Evolutionary conservation across 2,329 filamentous ascomycete species (phyloP), one percentile per base, ranked within the genome.

Genomic region (Didymella pinodella): DNA sequence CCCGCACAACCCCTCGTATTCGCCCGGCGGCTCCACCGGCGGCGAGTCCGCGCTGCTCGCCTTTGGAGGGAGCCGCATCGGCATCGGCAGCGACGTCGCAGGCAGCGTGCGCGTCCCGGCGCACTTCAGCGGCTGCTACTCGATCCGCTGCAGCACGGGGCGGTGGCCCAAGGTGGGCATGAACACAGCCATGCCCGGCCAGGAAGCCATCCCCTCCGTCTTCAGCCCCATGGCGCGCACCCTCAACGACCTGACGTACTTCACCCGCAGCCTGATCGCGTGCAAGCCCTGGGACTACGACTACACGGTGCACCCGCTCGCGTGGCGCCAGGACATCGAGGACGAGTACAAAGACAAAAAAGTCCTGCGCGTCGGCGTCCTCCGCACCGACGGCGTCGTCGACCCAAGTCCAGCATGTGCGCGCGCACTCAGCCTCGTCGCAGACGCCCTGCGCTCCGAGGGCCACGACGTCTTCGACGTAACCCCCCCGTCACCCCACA

Each of bases 151-250:
- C 78, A 93, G 91, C 3, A 96, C 91, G 1, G 93, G 94, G 1
- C 85, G 93, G 48, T 97, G 93, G 92, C 92, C 92, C 1, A 96
- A 96, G 76, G 84, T 86, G 41, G 92, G 92, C 10, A 88, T 92
- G 74, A 86, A 86, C 61, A 97, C 93, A 0, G 93, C 90, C 68
- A 97, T 97, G 92, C 88, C 91, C 0, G 94, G 94, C 0, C 93
- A 97, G 74, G 94, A 97, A 73, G 93, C 93, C 0, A 88, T 97
- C 31, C 88, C 92, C 0, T 91, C 90, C 63, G 92, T 97, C 20
- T 97, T 93, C 78, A 94, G 91, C 57, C 93, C 93, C 5, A 97
- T 98, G 94, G 87, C 93, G 2, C 85, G 93, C 52, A 97, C 93
- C 0, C 78, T 97, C 58, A 85, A 88, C 63, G 93, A 97, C 72